Conservation (phyloP, 139 green algal species). For the Bryopsis sp. region DNA sequence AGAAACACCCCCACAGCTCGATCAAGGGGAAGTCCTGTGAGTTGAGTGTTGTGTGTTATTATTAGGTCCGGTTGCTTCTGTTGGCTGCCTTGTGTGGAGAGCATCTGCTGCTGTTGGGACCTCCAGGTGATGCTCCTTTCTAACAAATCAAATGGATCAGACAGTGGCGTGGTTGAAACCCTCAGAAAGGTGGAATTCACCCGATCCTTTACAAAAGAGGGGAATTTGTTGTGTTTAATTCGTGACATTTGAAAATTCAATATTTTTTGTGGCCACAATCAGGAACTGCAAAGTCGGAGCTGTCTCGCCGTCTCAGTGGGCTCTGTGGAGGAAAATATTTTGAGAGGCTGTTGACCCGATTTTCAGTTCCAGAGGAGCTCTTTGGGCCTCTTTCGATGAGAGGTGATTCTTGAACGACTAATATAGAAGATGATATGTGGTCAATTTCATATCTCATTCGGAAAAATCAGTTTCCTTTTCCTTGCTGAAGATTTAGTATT, state of each 20-base stretch:
- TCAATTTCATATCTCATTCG: too few species aligned
- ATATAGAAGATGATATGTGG: too few species aligned
- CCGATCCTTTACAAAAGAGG: too few species aligned
- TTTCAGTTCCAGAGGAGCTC: slow-evolving; percentile 90
- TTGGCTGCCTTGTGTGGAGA: slow-evolving; percentile 80
- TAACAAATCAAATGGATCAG: background rate
- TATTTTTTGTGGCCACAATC: background rate
- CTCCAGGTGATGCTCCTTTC: slow-evolving; percentile 27
- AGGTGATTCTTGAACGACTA: slow-evolving; percentile 25
- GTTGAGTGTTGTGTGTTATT: background rate
- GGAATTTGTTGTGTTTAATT: too few species aligned
- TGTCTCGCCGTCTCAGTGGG: slow-evolving; percentile 55
- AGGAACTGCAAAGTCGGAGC: slow-evolving; percentile 87
- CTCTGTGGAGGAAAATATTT: slow-evolving; percentile 69
- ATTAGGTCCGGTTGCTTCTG: slow-evolving; percentile 71
- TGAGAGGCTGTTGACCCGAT: slow-evolving; percentile 88
- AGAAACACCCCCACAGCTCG: background rate
- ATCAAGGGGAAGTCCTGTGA: too few species aligned
- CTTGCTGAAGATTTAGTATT: background rate
- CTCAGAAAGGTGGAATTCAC: too few species aligned
- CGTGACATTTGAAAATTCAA: too few species aligned
- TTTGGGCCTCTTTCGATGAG: slow-evolving; percentile 88
- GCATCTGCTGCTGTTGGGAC: slow-evolving; percentile 80
- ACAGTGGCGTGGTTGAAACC: too few species aligned
- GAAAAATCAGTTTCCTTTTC: too few species aligned